These are phyloP conservation scores for Trichoderma gamsii DNA, from an alignment of 495 filamentous ascomycete species.

Conservation along the genomic window DNA sequence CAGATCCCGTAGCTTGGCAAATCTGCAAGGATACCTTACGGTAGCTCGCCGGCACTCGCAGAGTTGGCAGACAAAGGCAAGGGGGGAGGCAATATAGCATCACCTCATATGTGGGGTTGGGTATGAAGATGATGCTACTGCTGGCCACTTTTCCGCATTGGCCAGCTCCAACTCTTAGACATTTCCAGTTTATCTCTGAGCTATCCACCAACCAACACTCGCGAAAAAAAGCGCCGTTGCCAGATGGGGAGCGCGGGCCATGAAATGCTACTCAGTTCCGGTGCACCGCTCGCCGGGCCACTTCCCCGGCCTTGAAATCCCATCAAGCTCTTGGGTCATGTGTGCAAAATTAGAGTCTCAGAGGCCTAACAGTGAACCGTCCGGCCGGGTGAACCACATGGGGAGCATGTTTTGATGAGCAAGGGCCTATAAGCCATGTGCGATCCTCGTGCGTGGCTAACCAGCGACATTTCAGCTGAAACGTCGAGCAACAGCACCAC, in stretches of 20 bases:
- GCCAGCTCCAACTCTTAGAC: neutral
- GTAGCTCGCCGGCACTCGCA: conserved; percentile 9
- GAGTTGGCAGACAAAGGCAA: conserved; percentile 5
- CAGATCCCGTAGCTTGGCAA: conserved; percentile 9
- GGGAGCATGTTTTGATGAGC: neutral
- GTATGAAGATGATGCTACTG: conserved; percentile 5
- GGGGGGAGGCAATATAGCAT: neutral
- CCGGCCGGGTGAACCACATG: conserved; percentile 8
- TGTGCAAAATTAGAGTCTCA: conserved; percentile 4
- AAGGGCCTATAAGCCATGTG: neutral
- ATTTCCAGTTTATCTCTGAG: neutral
- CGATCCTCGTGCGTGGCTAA: conserved; percentile 4
- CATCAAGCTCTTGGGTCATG: conserved; percentile 5
- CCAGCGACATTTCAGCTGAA: neutral
- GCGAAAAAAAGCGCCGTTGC: neutral
- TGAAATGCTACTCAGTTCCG: neutral
- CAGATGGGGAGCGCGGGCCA: neutral
- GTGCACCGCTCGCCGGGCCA: conserved; percentile 7
- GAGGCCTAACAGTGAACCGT: conserved; percentile 5
- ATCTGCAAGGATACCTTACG: conserved; percentile 13
- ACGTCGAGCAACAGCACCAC: neutral
- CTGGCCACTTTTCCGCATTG: conserved; percentile 5
- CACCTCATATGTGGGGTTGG: conserved; percentile 4
- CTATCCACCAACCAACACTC: neutral
- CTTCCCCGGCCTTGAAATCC: conserved; percentile 1